Base-by-base conservation (phyloP, 2,329 filamentous ascomycete species). In the Claviceps cyperi region DNA sequence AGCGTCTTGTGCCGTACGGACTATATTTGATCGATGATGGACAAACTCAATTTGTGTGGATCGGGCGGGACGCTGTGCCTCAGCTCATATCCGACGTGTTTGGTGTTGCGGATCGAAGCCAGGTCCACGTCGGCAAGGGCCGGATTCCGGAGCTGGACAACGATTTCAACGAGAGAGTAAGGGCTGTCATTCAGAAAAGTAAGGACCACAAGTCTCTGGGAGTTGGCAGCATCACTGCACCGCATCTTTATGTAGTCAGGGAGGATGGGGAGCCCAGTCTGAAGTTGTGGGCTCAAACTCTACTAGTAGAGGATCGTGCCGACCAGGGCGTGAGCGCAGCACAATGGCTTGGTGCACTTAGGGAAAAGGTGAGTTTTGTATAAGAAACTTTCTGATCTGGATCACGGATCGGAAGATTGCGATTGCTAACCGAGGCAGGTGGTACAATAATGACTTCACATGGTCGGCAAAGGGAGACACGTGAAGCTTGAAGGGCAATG, bases 21-120 rank as follows among this genome's bases (percentile, higher is more conserved):
- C 72, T 98, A 17, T 98, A 98, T 67, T 77, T 98, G 51, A 92
- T 98, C 59, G 92, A 98, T 60, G 92, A 98, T 61, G 90, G 90
- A 2, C 91, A 96, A 67, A 96, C 88, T 5, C 92, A 98, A 65
- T 98, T 98, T 76, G 70, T 98, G 46, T 98, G 92, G 92, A 77
- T 97, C 19, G 92, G 92, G 14, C 82, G 90, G 37, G 91, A 98
- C 57, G 84, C 91, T 1, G 88, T 98, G 28, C 88, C 89, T 1
- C 88, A 94, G 62, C 76, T 98, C 35, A 73, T 97, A 40, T 69
- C 77, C 48, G 92, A 98, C 60, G 91, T 97, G 5, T 98, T 98
- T 64, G 91, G 89, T 22, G 76, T 92, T 11, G 75, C 83, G 44
- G 90, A 96, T 67, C 82, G 86, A 62, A 82, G 81, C 39, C 84